Percentiles rank a stretch among this genome's conserved stretches.
Evolutionary conservation across 148 eudicot species (phyloP).

Genomic region (Suaeda aralocaspica): DNA sequence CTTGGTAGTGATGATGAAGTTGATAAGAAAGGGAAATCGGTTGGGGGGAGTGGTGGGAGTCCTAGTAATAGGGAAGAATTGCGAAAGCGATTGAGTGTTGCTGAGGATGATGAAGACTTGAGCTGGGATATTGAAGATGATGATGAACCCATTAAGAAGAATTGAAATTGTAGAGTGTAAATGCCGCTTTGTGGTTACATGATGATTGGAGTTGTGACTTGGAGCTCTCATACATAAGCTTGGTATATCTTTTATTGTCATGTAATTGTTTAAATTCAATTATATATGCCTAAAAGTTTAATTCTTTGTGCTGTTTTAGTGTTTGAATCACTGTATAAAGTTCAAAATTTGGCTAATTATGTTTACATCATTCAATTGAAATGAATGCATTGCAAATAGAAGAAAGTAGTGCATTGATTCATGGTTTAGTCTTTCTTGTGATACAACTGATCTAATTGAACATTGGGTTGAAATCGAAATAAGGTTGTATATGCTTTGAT

Average conservation of each 20-base stretch:
- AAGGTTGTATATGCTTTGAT: no score
- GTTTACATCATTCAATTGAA: background rate
- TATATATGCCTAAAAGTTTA: background rate
- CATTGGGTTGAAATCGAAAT: background rate
- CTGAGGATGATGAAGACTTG: constrained; percentile 43
- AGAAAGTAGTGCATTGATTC: background rate
- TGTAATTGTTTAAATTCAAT: constrained; percentile 3
- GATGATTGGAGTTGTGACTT: background rate
- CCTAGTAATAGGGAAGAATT: constrained; percentile 38
- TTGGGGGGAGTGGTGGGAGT: constrained; percentile 21
- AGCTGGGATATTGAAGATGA: constrained; percentile 50
- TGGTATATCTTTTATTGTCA: background rate
- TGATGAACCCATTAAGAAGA: constrained; percentile 28
- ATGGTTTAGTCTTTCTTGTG: background rate
- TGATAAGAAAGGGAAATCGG: constrained; percentile 7
- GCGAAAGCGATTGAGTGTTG: constrained; percentile 41
- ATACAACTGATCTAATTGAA: background rate
- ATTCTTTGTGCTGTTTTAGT: constrained; percentile 13
- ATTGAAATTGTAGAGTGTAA: background rate
- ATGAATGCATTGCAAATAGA: background rate
- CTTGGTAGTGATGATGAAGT: constrained; percentile 46
- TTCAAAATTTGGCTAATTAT: background rate
- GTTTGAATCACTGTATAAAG: background rate
- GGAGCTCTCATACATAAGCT: background rate
- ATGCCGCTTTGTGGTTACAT: background rate